These are phyloP conservation scores for Erysiphe pulchra DNA, from an alignment of 2,329 filamentous ascomycete genomes.

Conservation along the genomic window DNA sequence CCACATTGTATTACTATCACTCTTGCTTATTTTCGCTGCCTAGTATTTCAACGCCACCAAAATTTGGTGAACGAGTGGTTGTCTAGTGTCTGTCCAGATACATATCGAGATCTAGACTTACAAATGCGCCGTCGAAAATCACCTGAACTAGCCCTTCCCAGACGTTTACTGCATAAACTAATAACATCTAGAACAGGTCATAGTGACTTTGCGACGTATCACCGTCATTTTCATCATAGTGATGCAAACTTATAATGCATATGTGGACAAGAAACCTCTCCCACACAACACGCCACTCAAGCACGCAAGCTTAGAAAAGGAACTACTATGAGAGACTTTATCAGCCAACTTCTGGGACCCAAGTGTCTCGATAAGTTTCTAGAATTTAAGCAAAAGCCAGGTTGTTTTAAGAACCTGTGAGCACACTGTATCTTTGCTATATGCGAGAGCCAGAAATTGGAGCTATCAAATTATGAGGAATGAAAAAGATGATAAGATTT, in stretches of 20 bases:
- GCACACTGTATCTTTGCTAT: no score
- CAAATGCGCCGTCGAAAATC: neutral
- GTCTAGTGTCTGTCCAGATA: neutral
- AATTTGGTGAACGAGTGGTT: neutral
- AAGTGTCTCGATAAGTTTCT: neutral
- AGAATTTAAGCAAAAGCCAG: neutral
- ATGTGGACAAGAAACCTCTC: neutral
- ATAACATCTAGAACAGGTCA: neutral
- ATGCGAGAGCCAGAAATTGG: no score
- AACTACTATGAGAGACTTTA: neutral
- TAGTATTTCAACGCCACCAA: slow-evolving; percentile 33
- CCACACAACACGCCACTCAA: neutral
- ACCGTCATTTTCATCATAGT: neutral
- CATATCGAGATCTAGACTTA: neutral
- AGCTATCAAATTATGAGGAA: no score
- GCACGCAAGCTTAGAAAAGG: neutral
- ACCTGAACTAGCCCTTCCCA: neutral
- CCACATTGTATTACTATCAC: no score
- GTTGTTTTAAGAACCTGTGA: neutral
- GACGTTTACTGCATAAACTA: neutral
- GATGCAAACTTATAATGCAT: neutral
- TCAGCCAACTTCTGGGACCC: neutral
- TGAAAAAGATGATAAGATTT: no score
- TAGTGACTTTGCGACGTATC: neutral
- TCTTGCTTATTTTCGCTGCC: slow-evolving; percentile 69